These are phyloP conservation scores for Psilocybe cyanescens DNA, from an alignment of 768 basidiomycete species.

Conservation along the genomic window DNA sequence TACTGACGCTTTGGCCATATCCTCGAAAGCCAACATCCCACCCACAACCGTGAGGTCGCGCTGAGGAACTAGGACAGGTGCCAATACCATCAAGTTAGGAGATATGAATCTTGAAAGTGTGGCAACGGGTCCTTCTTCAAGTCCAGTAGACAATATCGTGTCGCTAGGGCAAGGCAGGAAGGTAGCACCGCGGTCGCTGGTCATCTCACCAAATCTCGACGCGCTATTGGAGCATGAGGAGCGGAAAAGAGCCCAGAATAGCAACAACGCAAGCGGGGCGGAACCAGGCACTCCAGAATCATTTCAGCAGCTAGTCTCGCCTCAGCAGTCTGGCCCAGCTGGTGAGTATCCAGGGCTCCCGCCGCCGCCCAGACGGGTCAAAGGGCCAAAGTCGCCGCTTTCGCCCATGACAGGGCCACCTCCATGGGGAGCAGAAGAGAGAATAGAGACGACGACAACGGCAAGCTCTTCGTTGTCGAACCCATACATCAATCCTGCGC, in stretches of 20 bases:
- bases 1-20: neutral
- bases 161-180: constrained; percentile 10
- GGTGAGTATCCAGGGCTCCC: constrained; percentile 50
- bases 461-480: constrained; percentile 27
- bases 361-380: constrained; percentile 41
- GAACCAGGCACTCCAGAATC: constrained; percentile 5
- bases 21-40: neutral
- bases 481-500: constrained; percentile 52
- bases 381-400: constrained; percentile 23
- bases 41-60: neutral
- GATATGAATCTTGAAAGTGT: constrained; percentile 8
- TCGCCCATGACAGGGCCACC: neutral
- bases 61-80: constrained; percentile 5
- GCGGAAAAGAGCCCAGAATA: constrained; percentile 34
- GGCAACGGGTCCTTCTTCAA: constrained; percentile 5
- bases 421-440: neutral
- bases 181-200: constrained; percentile 33
- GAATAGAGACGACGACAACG: constrained; percentile 12
- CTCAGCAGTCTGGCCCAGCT: neutral
- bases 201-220: constrained; percentile 63
- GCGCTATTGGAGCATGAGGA: constrained; percentile 64
- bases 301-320: neutral
- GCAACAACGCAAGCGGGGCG: neutral
- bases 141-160: neutral
- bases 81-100: neutral